Base-by-base conservation (phyloP, 257 asterid species). In the Galeopsis tetrahit region DNA sequence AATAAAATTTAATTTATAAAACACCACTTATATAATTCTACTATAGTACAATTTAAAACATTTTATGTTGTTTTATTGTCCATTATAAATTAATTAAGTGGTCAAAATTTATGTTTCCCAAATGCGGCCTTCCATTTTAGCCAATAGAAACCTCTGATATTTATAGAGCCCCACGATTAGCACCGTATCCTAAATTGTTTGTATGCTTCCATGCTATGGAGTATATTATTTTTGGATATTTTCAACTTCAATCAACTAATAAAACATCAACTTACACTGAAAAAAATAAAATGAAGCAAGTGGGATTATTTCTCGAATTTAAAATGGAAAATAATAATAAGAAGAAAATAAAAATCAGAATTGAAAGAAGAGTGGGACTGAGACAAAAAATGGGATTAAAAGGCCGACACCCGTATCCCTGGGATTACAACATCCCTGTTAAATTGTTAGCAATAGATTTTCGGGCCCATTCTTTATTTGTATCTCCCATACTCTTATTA, bases 381-480 rank as follows among this genome's bases (percentile, higher is more conserved):
- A n/a, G 52, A 32, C 51, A 56, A 65, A 53, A 9, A 13, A 65
- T 62, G 42, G 42, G 68, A 49, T 58, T 40, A 28, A 79, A 77
- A 72, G 68, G 80, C 82, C 88, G 92, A 88, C 90, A 88, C 51
- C 78, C 64, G 75, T 83, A 89, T 86, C 90, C 67, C 14, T 38
- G 68, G 78, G 71, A 77, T 69, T 28, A 75, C 71, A 72, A 64
- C 78, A 77, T 53, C 78, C 73, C 81, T 77, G 69, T 70, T 79
- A 78, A 80, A 76, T 36, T 49, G 5, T 49, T 1, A 21, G 64
- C 38, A 74, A 51, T 68, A 63, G 79, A 78, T 79, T 58, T 77
- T 69, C 51, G 77, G 89, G 81, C 72, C 80, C 90, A 43, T 34
- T 40, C 44, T 36, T 42, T 70, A 15, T 73, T 74, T 39, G 81